Percentiles rank a stretch among this genome's conserved stretches.
Evolutionary conservation across 2,329 filamentous ascomycete species (phyloP).

Genomic region (Pseudogymnoascus sp.): DNA sequence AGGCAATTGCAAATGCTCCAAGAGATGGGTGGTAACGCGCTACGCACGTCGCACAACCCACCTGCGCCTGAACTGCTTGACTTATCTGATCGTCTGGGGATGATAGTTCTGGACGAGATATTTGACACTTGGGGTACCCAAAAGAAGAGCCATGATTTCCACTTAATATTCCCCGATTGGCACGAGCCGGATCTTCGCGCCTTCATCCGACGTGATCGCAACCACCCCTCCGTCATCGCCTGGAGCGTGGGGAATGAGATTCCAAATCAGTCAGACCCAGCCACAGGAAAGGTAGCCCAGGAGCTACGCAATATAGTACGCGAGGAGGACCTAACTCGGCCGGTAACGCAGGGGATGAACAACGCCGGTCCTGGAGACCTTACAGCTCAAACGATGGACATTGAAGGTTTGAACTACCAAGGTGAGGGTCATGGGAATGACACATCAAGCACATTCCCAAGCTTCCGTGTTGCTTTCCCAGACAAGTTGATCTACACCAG

Average conservation of each 20-base stretch:
- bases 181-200: conserved; percentile 43
- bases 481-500: conserved; percentile 38
- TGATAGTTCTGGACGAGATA: conserved; percentile 45
- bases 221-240: conserved; percentile 43
- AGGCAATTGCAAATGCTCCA: conserved; percentile 42
- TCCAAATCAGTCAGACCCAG: conserved; percentile 35
- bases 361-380: conserved; percentile 32
- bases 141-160: conserved; percentile 42
- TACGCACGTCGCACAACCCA: conserved; percentile 46
- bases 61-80: conserved; percentile 43
- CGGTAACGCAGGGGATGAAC: conserved; percentile 40
- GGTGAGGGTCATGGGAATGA: conserved; percentile 38
- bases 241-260: conserved; percentile 51
- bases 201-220: conserved; percentile 46
- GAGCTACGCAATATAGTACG: conserved; percentile 35
- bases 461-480: conserved; percentile 38
- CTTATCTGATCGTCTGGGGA: conserved; percentile 40
- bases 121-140: conserved; percentile 43
- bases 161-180: conserved; percentile 45
- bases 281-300: conserved; percentile 27
- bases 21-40: conserved; percentile 42
- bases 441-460: conserved; percentile 30
- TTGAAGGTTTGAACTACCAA: conserved; percentile 48
- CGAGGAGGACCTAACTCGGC: conserved; percentile 41
- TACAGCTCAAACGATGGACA: conserved; percentile 36